A percentile compares a stretch with the other conserved stretches of the same genome.
Conservation (phyloP, 257 asterid genomes). For the Salvia hispanica region DNA sequence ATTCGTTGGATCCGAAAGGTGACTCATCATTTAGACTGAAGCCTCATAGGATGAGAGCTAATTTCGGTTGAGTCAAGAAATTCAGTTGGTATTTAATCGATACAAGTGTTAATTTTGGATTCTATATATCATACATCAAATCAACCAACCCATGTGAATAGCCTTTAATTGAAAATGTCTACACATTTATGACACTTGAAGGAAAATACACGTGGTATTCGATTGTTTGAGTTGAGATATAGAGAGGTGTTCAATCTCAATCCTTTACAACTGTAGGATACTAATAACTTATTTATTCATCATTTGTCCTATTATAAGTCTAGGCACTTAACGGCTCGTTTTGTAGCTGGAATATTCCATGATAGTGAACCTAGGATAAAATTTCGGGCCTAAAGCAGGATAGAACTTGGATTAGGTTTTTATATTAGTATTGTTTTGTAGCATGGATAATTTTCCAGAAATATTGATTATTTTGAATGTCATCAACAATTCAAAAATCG, state of each 20-base stretch:
- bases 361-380: too few relatives aligned
- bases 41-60: neutral
- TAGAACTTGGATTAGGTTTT: too few relatives aligned
- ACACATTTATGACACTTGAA: neutral
- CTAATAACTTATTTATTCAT: too few relatives aligned
- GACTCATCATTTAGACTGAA: neutral
- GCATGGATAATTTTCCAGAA: too few relatives aligned
- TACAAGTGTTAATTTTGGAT: neutral
- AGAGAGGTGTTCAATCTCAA: neutral
- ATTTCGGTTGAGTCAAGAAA: neutral
- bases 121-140: neutral
- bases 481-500: too few relatives aligned
- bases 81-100: neutral
- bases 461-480: too few relatives aligned
- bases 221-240: too few relatives aligned
- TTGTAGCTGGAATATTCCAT: too few relatives aligned
- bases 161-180: slow-evolving; percentile 9
- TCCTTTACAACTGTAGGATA: neutral
- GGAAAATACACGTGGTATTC: neutral
- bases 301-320: too few relatives aligned
- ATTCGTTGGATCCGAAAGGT: neutral
- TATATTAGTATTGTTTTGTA: too few relatives aligned
- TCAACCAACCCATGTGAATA: slow-evolving; percentile 3
- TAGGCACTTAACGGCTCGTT: too few relatives aligned
- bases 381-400: too few relatives aligned